Conservation (phyloP, 202 grass and related monocot species). For the Digitaria exilis region DNA sequence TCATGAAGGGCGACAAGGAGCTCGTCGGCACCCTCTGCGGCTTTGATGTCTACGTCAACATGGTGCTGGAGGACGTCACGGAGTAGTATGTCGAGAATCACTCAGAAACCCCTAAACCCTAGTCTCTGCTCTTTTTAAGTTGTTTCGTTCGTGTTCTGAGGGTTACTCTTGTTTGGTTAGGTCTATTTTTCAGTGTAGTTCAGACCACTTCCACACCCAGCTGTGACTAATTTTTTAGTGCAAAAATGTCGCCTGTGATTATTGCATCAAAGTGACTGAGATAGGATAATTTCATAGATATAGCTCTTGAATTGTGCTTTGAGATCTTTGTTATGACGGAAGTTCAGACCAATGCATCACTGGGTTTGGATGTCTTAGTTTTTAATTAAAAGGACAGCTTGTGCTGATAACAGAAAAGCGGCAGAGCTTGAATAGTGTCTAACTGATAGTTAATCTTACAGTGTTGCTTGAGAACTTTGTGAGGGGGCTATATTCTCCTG, state of each 20-base stretch:
- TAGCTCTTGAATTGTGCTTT: no score
- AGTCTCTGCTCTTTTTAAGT: not conserved
- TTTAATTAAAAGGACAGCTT: not conserved
- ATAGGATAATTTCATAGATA: not conserved
- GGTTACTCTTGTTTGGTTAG: not conserved
- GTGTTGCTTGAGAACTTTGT: not conserved
- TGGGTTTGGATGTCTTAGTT: not conserved
- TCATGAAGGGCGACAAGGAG: conserved; percentile 99
- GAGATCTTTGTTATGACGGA: not conserved
- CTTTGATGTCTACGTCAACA: conserved; percentile 98
- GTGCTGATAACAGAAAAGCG: not conserved
- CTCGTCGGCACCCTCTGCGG: conserved; percentile 92
- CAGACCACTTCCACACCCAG: not conserved
- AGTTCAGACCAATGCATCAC: not conserved
- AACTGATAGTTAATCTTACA: not conserved
- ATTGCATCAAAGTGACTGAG: not conserved
- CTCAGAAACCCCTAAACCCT: conserved; percentile 54
- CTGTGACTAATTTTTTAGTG: not conserved
- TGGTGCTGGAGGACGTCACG: conserved; percentile 99
- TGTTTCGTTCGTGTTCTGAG: not conserved
- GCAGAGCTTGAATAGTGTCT: not conserved
- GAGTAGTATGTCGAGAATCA: conserved; percentile 74
- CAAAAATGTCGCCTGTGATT: not conserved
- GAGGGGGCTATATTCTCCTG: not conserved
- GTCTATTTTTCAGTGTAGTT: not conserved